Percentiles rank a stretch among this genome's conserved stretches.
These are phyloP conservation scores for Trichophyton rubrum DNA, from an alignment of 2,329 filamentous ascomycete species.

Conservation along the genomic window DNA sequence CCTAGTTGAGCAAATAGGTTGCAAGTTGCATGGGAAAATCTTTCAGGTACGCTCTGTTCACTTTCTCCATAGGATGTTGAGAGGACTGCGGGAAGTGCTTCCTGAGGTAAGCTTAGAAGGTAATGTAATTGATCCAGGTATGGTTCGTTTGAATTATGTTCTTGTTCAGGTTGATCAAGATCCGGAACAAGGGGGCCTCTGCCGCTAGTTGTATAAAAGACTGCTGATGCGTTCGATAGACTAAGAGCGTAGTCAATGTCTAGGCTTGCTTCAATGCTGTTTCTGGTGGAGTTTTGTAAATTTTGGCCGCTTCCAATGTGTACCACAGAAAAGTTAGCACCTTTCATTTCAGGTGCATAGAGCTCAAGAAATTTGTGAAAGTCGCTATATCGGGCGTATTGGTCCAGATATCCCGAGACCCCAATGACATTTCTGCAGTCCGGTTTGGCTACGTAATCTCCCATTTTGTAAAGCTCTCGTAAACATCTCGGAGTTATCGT, in stretches of 20 bases:
- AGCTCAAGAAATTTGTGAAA: constrained; percentile 43
- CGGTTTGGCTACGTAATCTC: constrained; percentile 28
- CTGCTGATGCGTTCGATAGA: constrained; percentile 42
- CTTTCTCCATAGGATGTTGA: constrained; percentile 58
- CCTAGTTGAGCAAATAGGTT: constrained; percentile 52
- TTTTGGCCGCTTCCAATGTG: constrained; percentile 46
- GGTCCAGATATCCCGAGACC: constrained; percentile 38
- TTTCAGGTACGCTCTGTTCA: constrained; percentile 48
- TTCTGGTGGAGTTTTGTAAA: constrained; percentile 31
- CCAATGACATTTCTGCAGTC: constrained; percentile 31
- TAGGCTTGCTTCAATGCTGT: constrained; percentile 48
- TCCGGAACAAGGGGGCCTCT: constrained; percentile 41
- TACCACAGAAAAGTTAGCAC: constrained; percentile 44
- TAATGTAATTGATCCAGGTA: constrained; percentile 53
- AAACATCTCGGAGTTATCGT: constrained; percentile 40
- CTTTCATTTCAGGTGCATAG: constrained; percentile 42
- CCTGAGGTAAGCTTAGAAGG: constrained; percentile 42
- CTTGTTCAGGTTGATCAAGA: constrained; percentile 27
- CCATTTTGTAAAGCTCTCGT: constrained; percentile 38
- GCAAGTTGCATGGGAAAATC: constrained; percentile 51
- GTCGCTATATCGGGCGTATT: constrained; percentile 43
- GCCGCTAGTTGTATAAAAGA: constrained; percentile 49
- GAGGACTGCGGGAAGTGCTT: constrained; percentile 50
- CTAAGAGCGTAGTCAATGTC: constrained; percentile 50
- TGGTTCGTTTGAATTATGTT: constrained; percentile 48